Evolutionary conservation across 2,329 filamentous ascomycete species (phyloP), one percentile per base, ranked within the genome.

Genomic region (Pestalotiopsis fici): DNA sequence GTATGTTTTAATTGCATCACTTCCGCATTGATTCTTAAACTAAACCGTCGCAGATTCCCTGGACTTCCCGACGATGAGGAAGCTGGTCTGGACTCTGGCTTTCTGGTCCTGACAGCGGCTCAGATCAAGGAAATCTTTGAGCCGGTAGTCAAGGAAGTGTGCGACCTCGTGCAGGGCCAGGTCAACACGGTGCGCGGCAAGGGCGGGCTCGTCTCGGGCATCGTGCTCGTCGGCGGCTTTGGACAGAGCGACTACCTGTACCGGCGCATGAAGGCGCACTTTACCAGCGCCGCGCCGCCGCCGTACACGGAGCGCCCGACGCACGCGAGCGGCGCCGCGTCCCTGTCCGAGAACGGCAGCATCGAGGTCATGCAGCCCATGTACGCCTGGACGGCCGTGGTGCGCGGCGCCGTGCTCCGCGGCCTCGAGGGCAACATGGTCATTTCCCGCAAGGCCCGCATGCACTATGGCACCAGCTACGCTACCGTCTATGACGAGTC

Each of bases 281-380:
- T 95, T 73, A 83, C 83, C 21, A 86, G 82, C 72, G 83, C 84
- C 3, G 85, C 86, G 2, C 87, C 87, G 9, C 87, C 87, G 0
- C 87, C 87, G 0, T 89, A 95, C 74, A 92, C 88, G 50, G 90
- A 93, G 78, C 81, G 87, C 37, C 91, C 92, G 4, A 93, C 91
- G 0, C 91, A 93, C 71, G 86, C 87, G 3, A 85, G 82, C 66
- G 81, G 79, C 9, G 80, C 74, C 13, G 28, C 57, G 6, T 78
- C 84, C 2, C 74, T 84, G 27, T 79, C 83, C 35, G 83, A 86
- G 61, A 81, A 83, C 39, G 85, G 85, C 4, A 88, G 87, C 1
- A 90, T 95, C 50, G 91, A 94, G 78, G 91, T 95, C 31, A 93
- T 95, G 87, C 92, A 95, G 78, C 91, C 92, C 0, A 86, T 94